These are phyloP conservation scores for Amanita muscaria DNA, from an alignment of 768 basidiomycete genomes.

Conservation along the genomic window DNA sequence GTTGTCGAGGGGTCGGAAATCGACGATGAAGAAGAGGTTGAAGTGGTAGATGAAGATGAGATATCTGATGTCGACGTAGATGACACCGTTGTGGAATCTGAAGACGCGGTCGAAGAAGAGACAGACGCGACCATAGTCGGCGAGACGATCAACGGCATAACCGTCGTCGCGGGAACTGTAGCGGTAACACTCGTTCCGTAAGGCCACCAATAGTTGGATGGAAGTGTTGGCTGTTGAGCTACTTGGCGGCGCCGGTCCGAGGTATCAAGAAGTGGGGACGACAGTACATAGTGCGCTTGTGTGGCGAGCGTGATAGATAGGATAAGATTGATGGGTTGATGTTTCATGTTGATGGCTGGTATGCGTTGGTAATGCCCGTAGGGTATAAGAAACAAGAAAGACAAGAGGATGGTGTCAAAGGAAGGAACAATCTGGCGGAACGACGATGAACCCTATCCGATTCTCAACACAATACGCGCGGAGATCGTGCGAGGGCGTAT, in stretches of 20 bases:
- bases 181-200: conserved; percentile 20
- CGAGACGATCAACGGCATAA: conserved; percentile 3
- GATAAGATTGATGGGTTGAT: background rate
- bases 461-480: conserved; percentile 57
- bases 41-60: background rate
- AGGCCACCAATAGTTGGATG: conserved; percentile 30
- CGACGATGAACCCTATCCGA: conserved; percentile 37
- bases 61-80: background rate
- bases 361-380: too few relatives aligned
- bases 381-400: too few relatives aligned
- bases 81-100: background rate
- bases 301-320: conserved; percentile 2
- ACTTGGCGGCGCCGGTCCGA: conserved; percentile 3
- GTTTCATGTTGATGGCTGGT: background rate
- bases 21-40: background rate
- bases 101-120: background rate
- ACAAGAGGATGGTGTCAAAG: too few relatives aligned
- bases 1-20: background rate
- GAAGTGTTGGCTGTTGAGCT: conserved; percentile 13
- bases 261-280: too few relatives aligned
- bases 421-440: conserved; percentile 33
- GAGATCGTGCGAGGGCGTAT: conserved; percentile 51
- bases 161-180: background rate
- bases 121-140: background rate
- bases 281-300: too few relatives aligned